These are phyloP conservation scores for Cystobasidium slooffiae DNA, from an alignment of 1,284 basidiomycete species.

Conservation along the genomic window DNA sequence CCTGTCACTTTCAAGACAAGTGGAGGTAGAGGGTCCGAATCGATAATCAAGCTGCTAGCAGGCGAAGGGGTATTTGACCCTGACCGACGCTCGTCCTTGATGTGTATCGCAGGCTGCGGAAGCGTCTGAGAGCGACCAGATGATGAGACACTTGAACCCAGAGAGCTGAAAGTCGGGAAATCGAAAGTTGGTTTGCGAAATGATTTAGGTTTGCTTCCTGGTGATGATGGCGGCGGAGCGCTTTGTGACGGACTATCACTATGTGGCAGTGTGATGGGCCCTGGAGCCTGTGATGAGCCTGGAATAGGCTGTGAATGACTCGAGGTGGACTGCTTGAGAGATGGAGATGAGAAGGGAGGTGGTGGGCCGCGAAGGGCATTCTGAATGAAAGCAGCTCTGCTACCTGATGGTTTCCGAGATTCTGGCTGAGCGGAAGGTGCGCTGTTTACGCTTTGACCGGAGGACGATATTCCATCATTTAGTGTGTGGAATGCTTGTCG, in stretches of 20 bases:
- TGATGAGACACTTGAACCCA: background rate
- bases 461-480: background rate
- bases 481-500: conserved; percentile 11
- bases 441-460: background rate
- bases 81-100: background rate
- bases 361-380: conserved; percentile 10
- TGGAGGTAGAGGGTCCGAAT: conserved; percentile 36
- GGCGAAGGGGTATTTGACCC: conserved; percentile 24
- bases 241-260: background rate
- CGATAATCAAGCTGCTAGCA: conserved; percentile 28
- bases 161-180: conserved; percentile 25
- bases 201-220: conserved; percentile 11
- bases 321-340: conserved; percentile 17
- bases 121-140: background rate
- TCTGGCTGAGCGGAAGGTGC: background rate
- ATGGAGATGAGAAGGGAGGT: conserved; percentile 19
- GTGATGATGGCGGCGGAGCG: background rate
- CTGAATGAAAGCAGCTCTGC: conserved; percentile 10
- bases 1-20: conserved; percentile 26
- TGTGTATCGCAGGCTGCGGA: background rate
- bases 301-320: conserved; percentile 7
- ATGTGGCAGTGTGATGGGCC: background rate
- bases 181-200: conserved; percentile 30
- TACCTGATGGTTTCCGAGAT: background rate
- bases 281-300: background rate